Evolutionary conservation across 2,329 filamentous ascomycete species (phyloP).

Genomic region (Geosmithia flava): DNA sequence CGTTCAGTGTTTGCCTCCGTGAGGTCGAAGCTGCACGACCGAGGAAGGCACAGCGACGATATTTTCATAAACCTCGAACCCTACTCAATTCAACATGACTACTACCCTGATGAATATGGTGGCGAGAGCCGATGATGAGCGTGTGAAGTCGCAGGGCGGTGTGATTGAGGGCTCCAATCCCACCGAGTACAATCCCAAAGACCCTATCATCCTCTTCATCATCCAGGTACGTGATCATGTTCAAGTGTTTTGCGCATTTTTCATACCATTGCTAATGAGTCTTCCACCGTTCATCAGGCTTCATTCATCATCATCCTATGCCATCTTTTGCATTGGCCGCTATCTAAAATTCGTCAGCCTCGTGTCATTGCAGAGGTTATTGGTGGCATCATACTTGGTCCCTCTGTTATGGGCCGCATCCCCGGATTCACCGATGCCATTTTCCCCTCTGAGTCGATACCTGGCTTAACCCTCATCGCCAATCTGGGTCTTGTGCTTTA

Average conservation of each 20-base stretch:
- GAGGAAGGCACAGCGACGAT: no score
- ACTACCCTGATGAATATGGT: not conserved
- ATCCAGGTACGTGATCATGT: constrained; percentile 41
- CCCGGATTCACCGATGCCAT: constrained; percentile 66
- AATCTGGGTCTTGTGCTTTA: constrained; percentile 78
- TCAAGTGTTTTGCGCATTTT: not conserved
- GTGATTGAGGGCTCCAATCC: constrained; percentile 63
- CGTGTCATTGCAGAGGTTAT: constrained; percentile 78
- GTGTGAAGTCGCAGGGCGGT: constrained; percentile 36
- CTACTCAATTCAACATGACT: not conserved
- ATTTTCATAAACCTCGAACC: no score
- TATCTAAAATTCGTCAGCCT: constrained; percentile 66
- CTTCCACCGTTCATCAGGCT: constrained; percentile 11
- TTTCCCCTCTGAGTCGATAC: constrained; percentile 65
- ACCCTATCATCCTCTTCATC: constrained; percentile 66
- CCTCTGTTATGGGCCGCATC: constrained; percentile 78
- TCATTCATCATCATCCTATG: constrained; percentile 36
- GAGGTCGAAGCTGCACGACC: no score
- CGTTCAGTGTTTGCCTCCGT: no score
- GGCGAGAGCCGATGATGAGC: constrained; percentile 1
- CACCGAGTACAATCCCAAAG: constrained; percentile 52
- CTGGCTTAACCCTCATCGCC: constrained; percentile 63
- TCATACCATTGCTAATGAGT: not conserved
- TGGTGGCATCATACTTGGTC: constrained; percentile 73
- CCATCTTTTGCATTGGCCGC: constrained; percentile 54